Conservation (phyloP, 106 monocot species). For the Platanthera zijinensis region DNA sequence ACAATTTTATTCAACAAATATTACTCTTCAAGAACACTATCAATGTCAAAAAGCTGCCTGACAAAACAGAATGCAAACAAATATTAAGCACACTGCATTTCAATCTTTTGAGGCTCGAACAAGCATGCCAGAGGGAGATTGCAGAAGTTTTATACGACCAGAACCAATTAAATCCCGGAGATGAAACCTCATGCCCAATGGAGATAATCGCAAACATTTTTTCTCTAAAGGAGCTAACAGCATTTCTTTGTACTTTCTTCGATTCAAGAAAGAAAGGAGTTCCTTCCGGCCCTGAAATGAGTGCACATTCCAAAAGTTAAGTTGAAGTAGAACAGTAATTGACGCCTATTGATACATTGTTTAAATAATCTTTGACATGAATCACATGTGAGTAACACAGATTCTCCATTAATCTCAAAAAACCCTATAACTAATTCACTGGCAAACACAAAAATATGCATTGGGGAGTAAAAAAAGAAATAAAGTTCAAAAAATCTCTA, state of each 20-base stretch:
- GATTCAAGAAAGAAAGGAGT: slow-evolving; percentile 54
- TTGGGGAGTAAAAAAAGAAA: no score
- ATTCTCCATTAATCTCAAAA: no score
- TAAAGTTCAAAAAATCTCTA: no score
- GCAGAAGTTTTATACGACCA: slow-evolving; percentile 61
- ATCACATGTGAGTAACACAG: no score
- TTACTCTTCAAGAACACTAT: background rate
- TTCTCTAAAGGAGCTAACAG: slow-evolving; percentile 64
- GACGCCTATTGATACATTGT: no score
- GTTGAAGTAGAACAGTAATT: background rate
- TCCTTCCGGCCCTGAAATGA: slow-evolving; percentile 73
- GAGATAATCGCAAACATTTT: slow-evolving; percentile 55
- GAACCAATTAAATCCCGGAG: slow-evolving; percentile 92
- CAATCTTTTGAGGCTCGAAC: slow-evolving; percentile 59
- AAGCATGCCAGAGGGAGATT: slow-evolving; percentile 67
- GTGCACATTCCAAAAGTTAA: background rate
- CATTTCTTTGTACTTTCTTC: slow-evolving; percentile 78
- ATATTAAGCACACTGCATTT: background rate
- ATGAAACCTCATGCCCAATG: slow-evolving; percentile 80
- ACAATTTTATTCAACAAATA: background rate
- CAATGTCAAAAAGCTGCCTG: background rate
- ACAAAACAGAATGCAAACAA: background rate
- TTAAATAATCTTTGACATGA: no score
- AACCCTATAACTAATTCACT: no score
- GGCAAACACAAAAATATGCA: no score